phyloP scores from a whole-genome alignment of 108 stramenopile genomes.

The Pseudonitzschia pungens region DNA sequence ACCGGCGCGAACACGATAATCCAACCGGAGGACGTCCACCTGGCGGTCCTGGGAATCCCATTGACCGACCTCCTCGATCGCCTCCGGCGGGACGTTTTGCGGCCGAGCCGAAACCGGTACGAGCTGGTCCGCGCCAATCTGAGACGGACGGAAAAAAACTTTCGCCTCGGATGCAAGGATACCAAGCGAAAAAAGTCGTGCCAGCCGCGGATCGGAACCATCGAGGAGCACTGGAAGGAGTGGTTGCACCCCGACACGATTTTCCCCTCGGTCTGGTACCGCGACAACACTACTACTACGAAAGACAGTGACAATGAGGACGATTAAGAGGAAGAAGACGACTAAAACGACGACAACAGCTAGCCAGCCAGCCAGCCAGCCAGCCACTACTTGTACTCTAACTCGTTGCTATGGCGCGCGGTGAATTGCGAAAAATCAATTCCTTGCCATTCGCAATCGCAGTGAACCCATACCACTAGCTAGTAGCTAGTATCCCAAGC shows the following conservation, averaged over 20 bases:
- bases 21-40: slow-evolving; percentile 28
- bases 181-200: slow-evolving; percentile 16
- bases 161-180: slow-evolving; percentile 14
- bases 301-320: no score
- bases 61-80: not conserved
- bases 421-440: no score
- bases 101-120: not conserved
- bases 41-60: slow-evolving; percentile 21
- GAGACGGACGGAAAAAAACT: slow-evolving; percentile 1
- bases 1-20: not conserved
- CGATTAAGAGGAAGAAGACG: no score
- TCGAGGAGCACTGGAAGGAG: slow-evolving; percentile 17
- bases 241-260: slow-evolving; percentile 2
- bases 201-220: slow-evolving; percentile 16
- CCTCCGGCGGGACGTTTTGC: not conserved
- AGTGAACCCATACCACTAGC: no score
- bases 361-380: no score
- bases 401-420: no score
- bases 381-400: no score
- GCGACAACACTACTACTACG: no score
- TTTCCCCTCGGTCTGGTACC: not conserved
- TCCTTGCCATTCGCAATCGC: no score
- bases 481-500: no score
- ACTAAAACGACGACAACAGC: no score
- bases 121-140: slow-evolving; percentile 2